phyloP scores from a whole-genome alignment of 1,284 basidiomycete species.

The Leucoagaricus sp. region DNA sequence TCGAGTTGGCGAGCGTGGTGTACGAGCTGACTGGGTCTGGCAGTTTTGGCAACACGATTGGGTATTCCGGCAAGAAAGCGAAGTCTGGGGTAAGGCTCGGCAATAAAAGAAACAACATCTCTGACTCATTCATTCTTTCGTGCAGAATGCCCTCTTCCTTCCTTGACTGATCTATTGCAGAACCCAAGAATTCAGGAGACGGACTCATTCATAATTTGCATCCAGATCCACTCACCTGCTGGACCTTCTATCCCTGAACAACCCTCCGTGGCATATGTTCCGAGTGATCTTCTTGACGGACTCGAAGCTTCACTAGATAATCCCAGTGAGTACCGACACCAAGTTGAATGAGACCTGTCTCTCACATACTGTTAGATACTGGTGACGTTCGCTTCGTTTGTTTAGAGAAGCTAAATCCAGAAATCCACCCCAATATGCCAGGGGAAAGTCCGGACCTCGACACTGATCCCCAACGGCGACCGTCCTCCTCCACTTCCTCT shows the following conservation, averaged over 20 bases:
- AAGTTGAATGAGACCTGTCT: no score
- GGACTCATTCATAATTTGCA: constrained; percentile 68
- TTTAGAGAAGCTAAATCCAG: constrained; percentile 54
- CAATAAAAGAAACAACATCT: neutral
- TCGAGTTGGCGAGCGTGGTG: constrained; percentile 58
- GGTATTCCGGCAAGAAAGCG: constrained; percentile 65
- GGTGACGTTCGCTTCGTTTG: constrained; percentile 65
- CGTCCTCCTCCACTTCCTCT: constrained; percentile 41
- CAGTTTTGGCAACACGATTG: constrained; percentile 66
- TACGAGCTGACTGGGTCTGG: constrained; percentile 75
- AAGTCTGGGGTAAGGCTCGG: constrained; percentile 62
- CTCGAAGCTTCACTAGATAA: constrained; percentile 66
- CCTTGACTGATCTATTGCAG: constrained; percentile 60
- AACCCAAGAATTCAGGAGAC: constrained; percentile 57
- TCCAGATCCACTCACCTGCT: constrained; percentile 69
- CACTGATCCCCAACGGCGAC: constrained; percentile 26
- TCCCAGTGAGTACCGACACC: constrained; percentile 45
- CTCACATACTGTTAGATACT: constrained; percentile 37
- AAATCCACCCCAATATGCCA: constrained; percentile 28
- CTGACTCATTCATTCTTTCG: constrained; percentile 4
- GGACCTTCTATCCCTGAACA: constrained; percentile 68
- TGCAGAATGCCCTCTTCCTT: constrained; percentile 65
- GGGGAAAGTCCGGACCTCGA: constrained; percentile 20
- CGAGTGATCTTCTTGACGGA: constrained; percentile 60
- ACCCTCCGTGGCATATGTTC: constrained; percentile 65